Conservation (phyloP, 2,329 filamentous ascomycete species). For the Magnaporthiopsis rhizophila region DNA sequence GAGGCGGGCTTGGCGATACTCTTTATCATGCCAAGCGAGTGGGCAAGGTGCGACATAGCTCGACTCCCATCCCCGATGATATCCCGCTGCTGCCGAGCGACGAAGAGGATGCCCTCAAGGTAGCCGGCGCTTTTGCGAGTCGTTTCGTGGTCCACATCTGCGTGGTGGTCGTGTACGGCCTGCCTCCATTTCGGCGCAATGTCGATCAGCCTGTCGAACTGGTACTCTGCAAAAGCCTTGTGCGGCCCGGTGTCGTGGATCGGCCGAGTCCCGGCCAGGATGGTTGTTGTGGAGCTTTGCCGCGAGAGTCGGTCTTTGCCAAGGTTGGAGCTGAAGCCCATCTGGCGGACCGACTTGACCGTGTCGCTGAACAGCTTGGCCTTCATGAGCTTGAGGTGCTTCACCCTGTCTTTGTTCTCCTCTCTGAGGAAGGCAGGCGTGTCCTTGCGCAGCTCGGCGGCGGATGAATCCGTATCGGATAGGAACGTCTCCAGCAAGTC, state of each 20-base stretch:
- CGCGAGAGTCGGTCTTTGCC: slow-evolving; percentile 63
- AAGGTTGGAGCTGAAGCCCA: slow-evolving; percentile 84
- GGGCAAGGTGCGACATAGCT: background rate
- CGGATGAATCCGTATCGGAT: slow-evolving; percentile 57
- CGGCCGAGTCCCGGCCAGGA: slow-evolving; percentile 51
- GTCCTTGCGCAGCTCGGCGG: slow-evolving; percentile 69
- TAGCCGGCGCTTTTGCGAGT: slow-evolving; percentile 72
- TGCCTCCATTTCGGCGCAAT: slow-evolving; percentile 60
- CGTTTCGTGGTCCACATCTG: slow-evolving; percentile 77
- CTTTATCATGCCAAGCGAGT: slow-evolving; percentile 6
- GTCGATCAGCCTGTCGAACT: slow-evolving; percentile 74
- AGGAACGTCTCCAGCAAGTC: slow-evolving; percentile 60
- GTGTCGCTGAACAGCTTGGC: slow-evolving; percentile 85
- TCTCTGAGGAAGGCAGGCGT: slow-evolving; percentile 77
- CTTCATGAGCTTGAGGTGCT: slow-evolving; percentile 87
- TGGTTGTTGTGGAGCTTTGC: slow-evolving; percentile 61
- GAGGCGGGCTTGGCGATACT: slow-evolving; percentile 9
- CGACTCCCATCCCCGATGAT: slow-evolving; percentile 27
- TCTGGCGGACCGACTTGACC: slow-evolving; percentile 70
- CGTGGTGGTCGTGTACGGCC: slow-evolving; percentile 64
- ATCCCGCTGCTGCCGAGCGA: slow-evolving; percentile 52
- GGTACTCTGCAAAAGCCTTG: slow-evolving; percentile 49
- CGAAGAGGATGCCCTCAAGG: slow-evolving; percentile 74
- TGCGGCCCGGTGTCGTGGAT: slow-evolving; percentile 19
- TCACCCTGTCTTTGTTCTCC: slow-evolving; percentile 75